These are phyloP conservation scores for Fraxinus platypoda DNA, from an alignment of 305 asterid species.

Conservation along the genomic window DNA sequence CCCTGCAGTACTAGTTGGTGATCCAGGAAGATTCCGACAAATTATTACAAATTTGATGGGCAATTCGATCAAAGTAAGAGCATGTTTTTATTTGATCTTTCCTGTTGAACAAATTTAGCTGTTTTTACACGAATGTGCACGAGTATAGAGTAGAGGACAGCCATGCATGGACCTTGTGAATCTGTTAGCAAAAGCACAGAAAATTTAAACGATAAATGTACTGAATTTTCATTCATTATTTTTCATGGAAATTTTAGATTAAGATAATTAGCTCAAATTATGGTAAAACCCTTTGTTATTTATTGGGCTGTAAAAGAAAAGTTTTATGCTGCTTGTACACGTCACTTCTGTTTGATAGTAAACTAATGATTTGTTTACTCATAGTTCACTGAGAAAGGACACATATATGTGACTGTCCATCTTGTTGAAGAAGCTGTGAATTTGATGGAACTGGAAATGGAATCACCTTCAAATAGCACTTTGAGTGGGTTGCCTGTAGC, in stretches of 20 bases:
- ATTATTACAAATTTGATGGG: conserved; percentile 86
- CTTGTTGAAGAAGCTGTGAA: conserved; percentile 72
- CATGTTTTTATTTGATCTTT: background rate
- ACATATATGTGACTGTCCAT: conserved; percentile 80
- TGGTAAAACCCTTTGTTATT: background rate
- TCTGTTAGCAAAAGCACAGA: background rate
- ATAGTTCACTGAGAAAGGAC: conserved; percentile 96
- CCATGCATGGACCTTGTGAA: background rate
- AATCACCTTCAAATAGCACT: conserved; percentile 34
- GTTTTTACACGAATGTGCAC: background rate
- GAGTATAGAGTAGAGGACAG: background rate
- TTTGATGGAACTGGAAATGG: conserved; percentile 35
- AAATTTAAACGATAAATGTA: background rate
- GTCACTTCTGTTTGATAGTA: background rate
- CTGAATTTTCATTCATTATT: background rate
- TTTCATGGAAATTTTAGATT: background rate
- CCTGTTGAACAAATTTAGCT: background rate
- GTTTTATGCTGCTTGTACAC: background rate
- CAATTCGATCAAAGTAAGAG: conserved; percentile 90
- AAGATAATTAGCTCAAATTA: background rate
- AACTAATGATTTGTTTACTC: conserved; percentile 14
- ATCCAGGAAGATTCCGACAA: conserved; percentile 95
- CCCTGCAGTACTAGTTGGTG: conserved; percentile 77
- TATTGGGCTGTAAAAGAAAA: background rate
- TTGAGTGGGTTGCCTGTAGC: conserved; percentile 83